Conservation (phyloP, 2,329 filamentous ascomycete species). For the Mariannaea sp. region DNA sequence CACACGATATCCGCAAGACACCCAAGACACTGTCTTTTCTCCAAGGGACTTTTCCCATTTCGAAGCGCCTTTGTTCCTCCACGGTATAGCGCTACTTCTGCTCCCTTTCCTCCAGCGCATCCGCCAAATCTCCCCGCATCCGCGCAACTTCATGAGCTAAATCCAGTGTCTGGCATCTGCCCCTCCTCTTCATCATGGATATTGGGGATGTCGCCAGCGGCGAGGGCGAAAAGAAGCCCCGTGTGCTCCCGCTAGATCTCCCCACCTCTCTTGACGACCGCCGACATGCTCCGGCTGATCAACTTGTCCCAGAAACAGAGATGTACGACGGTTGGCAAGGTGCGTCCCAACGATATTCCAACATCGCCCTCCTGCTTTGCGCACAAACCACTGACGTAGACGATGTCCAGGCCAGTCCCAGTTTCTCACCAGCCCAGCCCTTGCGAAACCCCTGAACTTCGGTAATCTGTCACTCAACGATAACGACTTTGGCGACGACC, state of each 20-base stretch:
- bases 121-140: conserved; percentile 12
- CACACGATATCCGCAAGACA: conserved; percentile 30
- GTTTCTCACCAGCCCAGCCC: conserved; percentile 84
- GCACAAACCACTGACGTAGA: conserved; percentile 35
- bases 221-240: conserved; percentile 50
- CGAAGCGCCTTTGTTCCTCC: not conserved
- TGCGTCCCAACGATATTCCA: conserved; percentile 42
- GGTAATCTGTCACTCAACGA: conserved; percentile 82
- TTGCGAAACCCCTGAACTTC: conserved; percentile 84
- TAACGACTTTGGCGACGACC: conserved; percentile 69
- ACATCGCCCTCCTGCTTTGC: conserved; percentile 21
- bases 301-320: conserved; percentile 81
- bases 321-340: conserved; percentile 99
- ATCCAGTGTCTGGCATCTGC: conserved; percentile 40
- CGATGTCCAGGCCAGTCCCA: conserved; percentile 79
- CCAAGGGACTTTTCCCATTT: conserved; percentile 7
- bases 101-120: conserved; percentile 5
- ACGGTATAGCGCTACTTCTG: not conserved
- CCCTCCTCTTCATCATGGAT: conserved; percentile 64
- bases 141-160: conserved; percentile 42
- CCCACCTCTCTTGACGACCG: conserved; percentile 92
- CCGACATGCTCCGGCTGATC: conserved; percentile 63
- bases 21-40: conserved; percentile 18
- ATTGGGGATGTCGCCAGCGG: conserved; percentile 55
- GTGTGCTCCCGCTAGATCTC: conserved; percentile 76